A percentile compares a stretch with the other conserved stretches of the same genome.
phyloP scores from a whole-genome alignment of 805 yeast genomes.

The Isabelozyma rhagii region DNA sequence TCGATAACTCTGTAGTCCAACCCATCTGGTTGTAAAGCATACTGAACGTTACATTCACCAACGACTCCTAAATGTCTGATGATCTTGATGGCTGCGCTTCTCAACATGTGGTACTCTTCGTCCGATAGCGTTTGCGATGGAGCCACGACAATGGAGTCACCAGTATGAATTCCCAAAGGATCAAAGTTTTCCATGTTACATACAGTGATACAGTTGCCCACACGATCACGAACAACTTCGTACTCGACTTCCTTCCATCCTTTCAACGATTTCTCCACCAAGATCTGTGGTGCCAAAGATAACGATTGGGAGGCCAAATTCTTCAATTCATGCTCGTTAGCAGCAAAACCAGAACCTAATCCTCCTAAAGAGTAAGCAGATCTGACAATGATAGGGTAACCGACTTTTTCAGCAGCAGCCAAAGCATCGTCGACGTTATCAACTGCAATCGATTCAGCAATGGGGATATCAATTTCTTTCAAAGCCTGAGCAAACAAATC shows the following conservation, averaged over 20 bases:
- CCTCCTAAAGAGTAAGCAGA: slow-evolving; percentile 98
- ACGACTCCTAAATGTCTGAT: slow-evolving; percentile 98
- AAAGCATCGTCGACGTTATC: slow-evolving; percentile 91
- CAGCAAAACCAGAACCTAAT: slow-evolving; percentile 95
- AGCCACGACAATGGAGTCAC: slow-evolving; percentile 98
- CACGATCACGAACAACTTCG: slow-evolving; percentile 96
- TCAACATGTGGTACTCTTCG: slow-evolving; percentile 96
- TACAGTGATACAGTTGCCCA: slow-evolving; percentile 95
- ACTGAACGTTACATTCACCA: slow-evolving; percentile 98
- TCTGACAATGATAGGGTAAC: slow-evolving; percentile 95
- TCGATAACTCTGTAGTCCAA: slow-evolving; percentile 95
- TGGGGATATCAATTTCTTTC: slow-evolving; percentile 92
- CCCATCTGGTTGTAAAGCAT: slow-evolving; percentile 93
- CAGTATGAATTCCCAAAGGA: slow-evolving; percentile 97
- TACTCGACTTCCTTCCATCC: slow-evolving; percentile 99
- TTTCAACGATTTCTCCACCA: slow-evolving; percentile 94
- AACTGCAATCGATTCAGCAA: slow-evolving; percentile 95
- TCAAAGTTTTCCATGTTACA: slow-evolving; percentile 99
- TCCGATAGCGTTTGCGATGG: slow-evolving; percentile 97
- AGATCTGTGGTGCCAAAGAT: slow-evolving; percentile 87
- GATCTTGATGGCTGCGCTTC: slow-evolving; percentile 95
- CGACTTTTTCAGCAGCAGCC: slow-evolving; percentile 81
- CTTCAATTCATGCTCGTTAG: slow-evolving; percentile 74
- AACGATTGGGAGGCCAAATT: slow-evolving; percentile 87
- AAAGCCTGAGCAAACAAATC: slow-evolving; percentile 93